Conservation (phyloP, 179 eudicot species). For the Vitellaria paradoxa region DNA sequence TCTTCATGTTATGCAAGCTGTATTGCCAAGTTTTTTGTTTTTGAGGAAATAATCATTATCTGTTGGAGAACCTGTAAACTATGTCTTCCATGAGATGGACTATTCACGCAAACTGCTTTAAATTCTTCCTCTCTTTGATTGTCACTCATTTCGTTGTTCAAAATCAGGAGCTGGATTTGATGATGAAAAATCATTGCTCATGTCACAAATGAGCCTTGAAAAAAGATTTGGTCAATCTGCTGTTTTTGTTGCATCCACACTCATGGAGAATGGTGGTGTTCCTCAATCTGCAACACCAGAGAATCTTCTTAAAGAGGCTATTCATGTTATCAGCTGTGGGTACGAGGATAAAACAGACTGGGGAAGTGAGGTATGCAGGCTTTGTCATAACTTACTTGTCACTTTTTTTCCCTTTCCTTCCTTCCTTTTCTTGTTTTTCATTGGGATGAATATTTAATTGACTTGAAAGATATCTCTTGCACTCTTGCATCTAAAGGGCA, state of each 20-base stretch:
- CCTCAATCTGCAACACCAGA: slow-evolving; percentile 69
- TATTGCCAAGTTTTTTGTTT: background rate
- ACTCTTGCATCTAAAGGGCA: background rate
- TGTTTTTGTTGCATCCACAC: slow-evolving; percentile 72
- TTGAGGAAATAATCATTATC: background rate
- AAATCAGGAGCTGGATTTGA: slow-evolving; percentile 73
- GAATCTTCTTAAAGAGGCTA: slow-evolving; percentile 74
- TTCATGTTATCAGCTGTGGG: slow-evolving; percentile 91
- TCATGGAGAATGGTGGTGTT: slow-evolving; percentile 85
- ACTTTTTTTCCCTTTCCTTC: background rate
- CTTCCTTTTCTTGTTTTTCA: background rate
- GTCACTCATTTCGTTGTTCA: background rate
- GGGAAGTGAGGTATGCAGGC: slow-evolving; percentile 67
- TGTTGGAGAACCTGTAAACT: background rate
- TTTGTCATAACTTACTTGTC: slow-evolving; percentile 8
- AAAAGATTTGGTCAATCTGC: slow-evolving; percentile 73
- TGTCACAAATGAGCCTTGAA: slow-evolving; percentile 72
- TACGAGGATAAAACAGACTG: slow-evolving; percentile 84
- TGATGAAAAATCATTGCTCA: slow-evolving; percentile 73
- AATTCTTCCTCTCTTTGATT: background rate
- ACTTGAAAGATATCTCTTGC: background rate
- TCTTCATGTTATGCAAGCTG: background rate
- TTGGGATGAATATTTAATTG: background rate
- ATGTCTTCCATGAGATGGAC: background rate
- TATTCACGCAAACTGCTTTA: slow-evolving; percentile 1